Evolutionary conservation across 2,329 filamentous ascomycete genomes (phyloP), one percentile per base, ranked within the genome.

Genomic region (Colletotrichum eleusines): DNA sequence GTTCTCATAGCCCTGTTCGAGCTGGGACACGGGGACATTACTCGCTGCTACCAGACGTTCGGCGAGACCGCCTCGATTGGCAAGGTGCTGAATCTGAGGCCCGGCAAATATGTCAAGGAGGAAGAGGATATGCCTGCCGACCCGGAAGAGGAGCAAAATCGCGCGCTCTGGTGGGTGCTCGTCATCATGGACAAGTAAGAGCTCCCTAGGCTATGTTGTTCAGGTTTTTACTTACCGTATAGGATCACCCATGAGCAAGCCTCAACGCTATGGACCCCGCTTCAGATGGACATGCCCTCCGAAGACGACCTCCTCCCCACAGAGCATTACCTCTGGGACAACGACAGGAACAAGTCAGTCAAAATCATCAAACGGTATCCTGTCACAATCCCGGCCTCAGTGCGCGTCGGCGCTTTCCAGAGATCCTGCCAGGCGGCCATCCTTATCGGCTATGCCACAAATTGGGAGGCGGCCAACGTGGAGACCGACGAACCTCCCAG

Each of bases 131-230:
- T 72, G 18, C 74, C 74, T 20, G 75, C 79, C 11, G 71, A 73
- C 33, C 76, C 74, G 33, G 77, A 79, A 48, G 80, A 83, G 26
- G 80, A 84, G 70, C 81, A 83, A 72, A 78, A 77, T 7, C 78
- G 81, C 55, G 79, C 80, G 51, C 74, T 84, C 38, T 84, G 83
- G 78, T 84, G 83, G 83, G 80, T 78, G 2, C 75, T 84, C 51
- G 81, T 84, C 69, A 81, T 84, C 23, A 75, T 84, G 38, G 83
- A 84, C 69, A 81, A 83, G 81, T 82, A 73, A 77, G 80, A 77
- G 16, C 42, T n/a, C 12, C 14, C 28, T 31, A 33, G 18, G 31
- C 23, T 28, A 42, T 26, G n/a, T 31, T 46, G 26, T 55, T 44
- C 2, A 7, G 1, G 40, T 7, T n/a, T 20, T 59, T 40, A 53